Percentiles rank a stretch among this genome's conserved stretches.
phyloP scores from a whole-genome alignment of 78 protist genomes.

The Planoprotostelium fungivorum region DNA sequence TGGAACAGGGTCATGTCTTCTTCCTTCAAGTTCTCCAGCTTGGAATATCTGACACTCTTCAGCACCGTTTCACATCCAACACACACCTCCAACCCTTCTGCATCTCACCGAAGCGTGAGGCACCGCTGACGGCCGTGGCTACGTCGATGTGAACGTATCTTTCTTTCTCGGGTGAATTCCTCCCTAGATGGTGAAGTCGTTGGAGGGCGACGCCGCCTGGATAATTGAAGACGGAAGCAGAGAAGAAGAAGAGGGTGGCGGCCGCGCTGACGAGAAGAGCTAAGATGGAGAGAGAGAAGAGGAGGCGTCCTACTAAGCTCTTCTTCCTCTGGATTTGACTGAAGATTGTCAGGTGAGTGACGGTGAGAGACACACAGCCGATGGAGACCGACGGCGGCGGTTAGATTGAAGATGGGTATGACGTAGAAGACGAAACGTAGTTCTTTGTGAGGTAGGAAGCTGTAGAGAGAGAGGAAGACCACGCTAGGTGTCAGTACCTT shows the following conservation, averaged over 20 bases:
- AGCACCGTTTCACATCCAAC: neutral
- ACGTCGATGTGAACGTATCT: constrained; percentile 49
- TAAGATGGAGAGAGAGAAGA: neutral
- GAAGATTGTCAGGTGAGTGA: neutral
- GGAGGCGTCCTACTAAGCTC: neutral
- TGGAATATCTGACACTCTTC: neutral
- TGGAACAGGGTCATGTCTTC: neutral
- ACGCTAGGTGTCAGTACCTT: constrained; percentile 9
- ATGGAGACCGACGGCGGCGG: constrained; percentile 35
- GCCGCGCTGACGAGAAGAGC: neutral
- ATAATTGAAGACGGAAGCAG: constrained; percentile 42
- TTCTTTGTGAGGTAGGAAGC: constrained; percentile 88
- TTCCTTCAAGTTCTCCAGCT: neutral
- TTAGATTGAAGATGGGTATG: constrained; percentile 66
- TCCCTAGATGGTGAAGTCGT: neutral
- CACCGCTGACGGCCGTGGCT: constrained; percentile 55
- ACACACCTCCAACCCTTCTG: constrained; percentile 3
- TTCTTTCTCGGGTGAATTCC: neutral
- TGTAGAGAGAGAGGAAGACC: constrained; percentile 59
- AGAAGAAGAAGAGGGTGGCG: neutral
- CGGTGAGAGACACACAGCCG: neutral
- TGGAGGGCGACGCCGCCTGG: constrained; percentile 56
- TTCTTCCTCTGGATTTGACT: neutral
- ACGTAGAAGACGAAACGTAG: constrained; percentile 82
- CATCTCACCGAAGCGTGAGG: constrained; percentile 43